phyloP scores from a whole-genome alignment of 2,329 filamentous ascomycete genomes.

The Phyllosticta capitalensis region DNA sequence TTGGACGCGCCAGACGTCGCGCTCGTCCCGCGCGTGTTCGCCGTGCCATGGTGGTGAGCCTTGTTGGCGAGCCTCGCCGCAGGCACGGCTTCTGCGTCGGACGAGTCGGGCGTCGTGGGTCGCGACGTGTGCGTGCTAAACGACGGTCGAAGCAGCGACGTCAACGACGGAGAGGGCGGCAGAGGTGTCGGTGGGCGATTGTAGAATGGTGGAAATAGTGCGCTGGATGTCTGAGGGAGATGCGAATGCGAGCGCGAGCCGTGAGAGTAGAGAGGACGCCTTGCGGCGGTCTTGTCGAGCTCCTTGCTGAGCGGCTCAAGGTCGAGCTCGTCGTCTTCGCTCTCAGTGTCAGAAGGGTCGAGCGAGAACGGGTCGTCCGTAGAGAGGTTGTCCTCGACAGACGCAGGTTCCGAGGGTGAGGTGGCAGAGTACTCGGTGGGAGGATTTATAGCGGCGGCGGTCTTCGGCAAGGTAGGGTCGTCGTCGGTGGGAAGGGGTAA shows the following conservation, averaged over 20 bases:
- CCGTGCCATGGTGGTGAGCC: constrained; percentile 20
- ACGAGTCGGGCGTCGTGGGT: constrained; percentile 77
- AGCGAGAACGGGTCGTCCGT: constrained; percentile 17
- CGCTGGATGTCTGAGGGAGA: constrained; percentile 26
- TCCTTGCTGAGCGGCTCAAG: not conserved
- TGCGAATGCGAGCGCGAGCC: constrained; percentile 37
- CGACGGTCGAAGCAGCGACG: constrained; percentile 70
- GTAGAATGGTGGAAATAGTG: constrained; percentile 79
- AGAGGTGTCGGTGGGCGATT: constrained; percentile 64
- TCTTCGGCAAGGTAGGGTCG: constrained; percentile 11
- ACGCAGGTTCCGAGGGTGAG: constrained; percentile 29
- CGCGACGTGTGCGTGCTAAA: constrained; percentile 57
- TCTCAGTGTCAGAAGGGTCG: constrained; percentile 13
- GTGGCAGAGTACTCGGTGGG: constrained; percentile 13
- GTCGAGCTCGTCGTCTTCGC: constrained; percentile 7
- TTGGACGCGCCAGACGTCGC: constrained; percentile 4
- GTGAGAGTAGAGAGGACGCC: constrained; percentile 33
- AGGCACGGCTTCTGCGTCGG: constrained; percentile 47
- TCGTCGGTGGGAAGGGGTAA: constrained; percentile 12
- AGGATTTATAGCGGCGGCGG: constrained; percentile 13
- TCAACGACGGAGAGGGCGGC: constrained; percentile 39
- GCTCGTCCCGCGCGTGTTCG: constrained; percentile 15
- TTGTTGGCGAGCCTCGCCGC: constrained; percentile 20
- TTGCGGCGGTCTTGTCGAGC: not conserved
- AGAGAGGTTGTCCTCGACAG: constrained; percentile 28